Base-by-base conservation (phyloP, 805 yeast species). In the Kluyveromyces dobzhanskii region DNA sequence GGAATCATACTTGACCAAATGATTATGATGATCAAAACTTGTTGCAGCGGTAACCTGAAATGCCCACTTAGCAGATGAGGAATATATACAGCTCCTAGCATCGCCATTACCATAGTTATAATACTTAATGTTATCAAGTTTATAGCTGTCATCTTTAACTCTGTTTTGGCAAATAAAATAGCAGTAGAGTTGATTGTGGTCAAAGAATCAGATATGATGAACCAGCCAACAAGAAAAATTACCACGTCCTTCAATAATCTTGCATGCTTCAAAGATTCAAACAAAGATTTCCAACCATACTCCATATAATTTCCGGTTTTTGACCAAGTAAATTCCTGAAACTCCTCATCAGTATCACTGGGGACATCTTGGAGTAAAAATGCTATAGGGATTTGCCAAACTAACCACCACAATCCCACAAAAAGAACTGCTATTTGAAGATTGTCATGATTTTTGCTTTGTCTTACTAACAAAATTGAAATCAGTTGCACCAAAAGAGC, bases 151-250 rank as follows among this genome's bases (percentile, higher is more conserved):
- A 83, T 84, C 30, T 69, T 65, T 18, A 83, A 59, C 44, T 82
- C 81, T 0, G 84, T 73, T 38, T 78, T 76, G 2, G 92, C 85
- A 61, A 83, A 83, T 28, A 83, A 54, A 23, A 84, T 76, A 0
- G 92, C 90, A 0, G 92, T 79, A 1, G 87, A 78, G 54, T 82
- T 83, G 40, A 83, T 82, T 0, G 92, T 84, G 1, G 88, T 80
- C 9, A 80, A 62, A 0, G 86, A 78, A 52, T 84, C 94, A 16
- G 85, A 75, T 2, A 83, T 65, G 32, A 84, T 69, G 48, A 83
- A 83, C 94, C 94, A 83, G 1, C 85, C 87, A 0, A 74, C 35
- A 8, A 83, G 59, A 47, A 79, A 83, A 10, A 74, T 69, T n/a
- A 74, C 65, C 14, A 84, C 83, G 48, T 83, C 90, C 45, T 66